These are phyloP conservation scores for Davidsoniella eucalypti DNA, from an alignment of 2,329 filamentous ascomycete species.

Conservation along the genomic window DNA sequence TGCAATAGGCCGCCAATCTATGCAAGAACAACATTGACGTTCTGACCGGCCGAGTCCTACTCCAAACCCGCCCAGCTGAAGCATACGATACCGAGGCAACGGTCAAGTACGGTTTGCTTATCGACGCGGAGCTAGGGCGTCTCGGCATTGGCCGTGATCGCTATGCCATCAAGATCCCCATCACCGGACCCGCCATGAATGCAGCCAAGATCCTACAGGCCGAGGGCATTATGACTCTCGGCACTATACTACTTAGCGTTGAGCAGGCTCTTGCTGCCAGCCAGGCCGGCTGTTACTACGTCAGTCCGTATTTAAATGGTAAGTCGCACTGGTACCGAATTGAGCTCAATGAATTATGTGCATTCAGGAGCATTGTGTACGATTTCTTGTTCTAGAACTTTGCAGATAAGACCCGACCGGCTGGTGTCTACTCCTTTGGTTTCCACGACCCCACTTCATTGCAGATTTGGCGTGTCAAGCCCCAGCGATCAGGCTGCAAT, in stretches of 20 bases:
- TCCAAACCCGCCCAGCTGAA: slow-evolving; percentile 30
- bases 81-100: slow-evolving; percentile 29
- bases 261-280: slow-evolving; percentile 32
- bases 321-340: slow-evolving; percentile 4
- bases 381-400: background rate
- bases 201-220: slow-evolving; percentile 25
- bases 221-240: slow-evolving; percentile 31
- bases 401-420: background rate
- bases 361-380: too few relatives aligned
- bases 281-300: slow-evolving; percentile 30
- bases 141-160: slow-evolving; percentile 28
- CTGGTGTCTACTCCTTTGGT: background rate
- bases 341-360: background rate
- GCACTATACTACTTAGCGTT: slow-evolving; percentile 30
- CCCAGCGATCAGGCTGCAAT: background rate
- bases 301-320: slow-evolving; percentile 35
- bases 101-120: slow-evolving; percentile 29
- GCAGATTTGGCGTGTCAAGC: background rate
- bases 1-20: slow-evolving; percentile 24
- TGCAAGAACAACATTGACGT: slow-evolving; percentile 29
- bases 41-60: slow-evolving; percentile 30
- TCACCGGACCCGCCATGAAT: slow-evolving; percentile 30
- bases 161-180: slow-evolving; percentile 35
- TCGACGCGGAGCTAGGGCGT: slow-evolving; percentile 28
- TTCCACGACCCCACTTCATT: background rate